Percentiles rank a stretch among this genome's conserved stretches.
Evolutionary conservation across 805 yeast genomes (phyloP).

Genomic region (Metschnikowia anglica): DNA sequence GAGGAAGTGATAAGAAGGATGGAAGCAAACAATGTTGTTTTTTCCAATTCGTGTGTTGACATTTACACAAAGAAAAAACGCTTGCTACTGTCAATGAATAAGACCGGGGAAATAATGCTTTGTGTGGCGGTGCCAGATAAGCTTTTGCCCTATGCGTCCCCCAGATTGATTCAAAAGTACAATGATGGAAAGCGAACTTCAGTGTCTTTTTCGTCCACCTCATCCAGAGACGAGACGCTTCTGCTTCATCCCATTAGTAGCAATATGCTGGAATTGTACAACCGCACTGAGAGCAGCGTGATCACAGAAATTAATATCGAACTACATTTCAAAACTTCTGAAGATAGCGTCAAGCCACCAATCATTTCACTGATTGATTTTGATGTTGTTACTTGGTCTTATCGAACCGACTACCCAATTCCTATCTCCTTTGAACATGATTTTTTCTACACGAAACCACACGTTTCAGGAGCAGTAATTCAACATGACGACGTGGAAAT

Average conservation of each 20-base stretch:
- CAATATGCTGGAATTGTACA: slow-evolving; percentile 34
- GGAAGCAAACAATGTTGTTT: slow-evolving; percentile 11
- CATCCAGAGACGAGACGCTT: slow-evolving; percentile 2
- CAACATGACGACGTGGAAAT: slow-evolving; percentile 29
- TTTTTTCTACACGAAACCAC: slow-evolving; percentile 37
- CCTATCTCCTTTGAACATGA: slow-evolving; percentile 42
- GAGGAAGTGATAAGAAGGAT: slow-evolving; percentile 5
- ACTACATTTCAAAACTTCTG: slow-evolving; percentile 29
- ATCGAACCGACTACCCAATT: slow-evolving; percentile 40
- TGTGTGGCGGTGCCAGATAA: slow-evolving; percentile 35
- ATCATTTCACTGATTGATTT: slow-evolving; percentile 33
- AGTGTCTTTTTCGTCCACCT: neutral
- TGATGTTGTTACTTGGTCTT: slow-evolving; percentile 43
- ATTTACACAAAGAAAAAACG: slow-evolving; percentile 38
- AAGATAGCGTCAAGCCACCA: slow-evolving; percentile 32
- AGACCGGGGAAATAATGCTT: slow-evolving; percentile 36
- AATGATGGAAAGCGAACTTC: slow-evolving; percentile 25
- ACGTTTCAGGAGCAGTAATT: slow-evolving; percentile 18
- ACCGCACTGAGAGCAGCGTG: slow-evolving; percentile 26
- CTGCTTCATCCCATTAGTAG: slow-evolving; percentile 15
- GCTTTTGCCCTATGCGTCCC: slow-evolving; percentile 37
- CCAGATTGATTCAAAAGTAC: slow-evolving; percentile 37
- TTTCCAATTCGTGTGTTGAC: slow-evolving; percentile 20
- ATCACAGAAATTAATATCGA: slow-evolving; percentile 26
- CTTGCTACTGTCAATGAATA: slow-evolving; percentile 32